Percentiles rank a stretch among this genome's conserved stretches.
These are phyloP conservation scores for Setaria italica DNA, from an alignment of 202 grass and related monocot species.

Conservation along the genomic window DNA sequence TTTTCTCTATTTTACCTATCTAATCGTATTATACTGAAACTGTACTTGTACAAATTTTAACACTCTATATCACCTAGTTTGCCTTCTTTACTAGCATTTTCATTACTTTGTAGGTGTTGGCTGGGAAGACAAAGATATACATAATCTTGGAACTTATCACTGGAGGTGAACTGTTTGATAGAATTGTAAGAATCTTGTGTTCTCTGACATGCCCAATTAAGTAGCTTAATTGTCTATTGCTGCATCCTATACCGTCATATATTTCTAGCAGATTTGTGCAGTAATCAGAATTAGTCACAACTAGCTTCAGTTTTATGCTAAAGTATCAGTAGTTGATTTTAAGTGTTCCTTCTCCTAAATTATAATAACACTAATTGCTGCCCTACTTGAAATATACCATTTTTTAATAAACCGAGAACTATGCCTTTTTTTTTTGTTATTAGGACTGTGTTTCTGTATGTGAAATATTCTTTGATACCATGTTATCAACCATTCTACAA, in stretches of 20 bases:
- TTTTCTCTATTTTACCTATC: conserved; percentile 4
- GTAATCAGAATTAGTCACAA: conserved; percentile 14
- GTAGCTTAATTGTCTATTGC: conserved; percentile 17
- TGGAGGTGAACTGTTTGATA: conserved; percentile 92
- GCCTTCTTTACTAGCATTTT: conserved; percentile 34
- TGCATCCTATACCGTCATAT: not conserved
- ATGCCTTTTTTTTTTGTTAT: not conserved
- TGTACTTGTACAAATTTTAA: not conserved
- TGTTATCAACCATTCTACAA: not conserved
- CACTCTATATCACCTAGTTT: not conserved
- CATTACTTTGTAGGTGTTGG: conserved; percentile 72
- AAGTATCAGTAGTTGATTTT: conserved; percentile 13
- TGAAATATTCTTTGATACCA: not conserved
- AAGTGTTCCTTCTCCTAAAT: not conserved
- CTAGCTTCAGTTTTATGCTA: not conserved
- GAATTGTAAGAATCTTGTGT: conserved; percentile 71
- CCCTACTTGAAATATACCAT: not conserved
- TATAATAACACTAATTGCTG: not conserved
- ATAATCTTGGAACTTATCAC: conserved; percentile 95
- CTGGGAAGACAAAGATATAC: conserved; percentile 91
- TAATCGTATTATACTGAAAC: not conserved
- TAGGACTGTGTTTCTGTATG: not conserved
- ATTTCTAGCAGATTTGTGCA: not conserved
- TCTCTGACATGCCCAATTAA: not conserved
- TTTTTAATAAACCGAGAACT: not conserved